phyloP scores from a whole-genome alignment of 2,329 filamentous ascomycete species.

The Tetracladium maxilliforme region DNA sequence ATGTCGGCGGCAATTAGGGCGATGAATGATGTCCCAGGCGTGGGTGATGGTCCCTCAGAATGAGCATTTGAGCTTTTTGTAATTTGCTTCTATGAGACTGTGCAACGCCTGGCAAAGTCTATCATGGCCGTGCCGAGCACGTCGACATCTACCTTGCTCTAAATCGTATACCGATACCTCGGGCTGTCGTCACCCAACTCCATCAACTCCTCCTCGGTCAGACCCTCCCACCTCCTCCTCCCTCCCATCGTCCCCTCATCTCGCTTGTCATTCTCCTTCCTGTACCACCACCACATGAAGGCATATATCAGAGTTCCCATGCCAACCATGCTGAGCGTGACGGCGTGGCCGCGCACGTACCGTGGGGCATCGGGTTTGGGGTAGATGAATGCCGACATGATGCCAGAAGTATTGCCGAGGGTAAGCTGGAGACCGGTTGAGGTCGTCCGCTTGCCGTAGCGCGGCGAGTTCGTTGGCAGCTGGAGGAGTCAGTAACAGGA shows the following conservation, averaged over 20 bases:
- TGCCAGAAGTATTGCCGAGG: conserved; percentile 42
- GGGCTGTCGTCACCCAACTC: conserved; percentile 25
- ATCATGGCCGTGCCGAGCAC: no score
- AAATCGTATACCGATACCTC: conserved; percentile 11
- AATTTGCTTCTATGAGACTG: no score
- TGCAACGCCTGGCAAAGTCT: no score
- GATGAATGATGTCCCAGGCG: no score
- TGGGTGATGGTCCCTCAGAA: no score
- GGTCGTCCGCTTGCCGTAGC: conserved; percentile 45
- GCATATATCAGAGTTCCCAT: no score
- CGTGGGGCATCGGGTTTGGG: conserved; percentile 23
- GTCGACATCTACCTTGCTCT: no score
- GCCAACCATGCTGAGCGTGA: conserved; percentile 30
- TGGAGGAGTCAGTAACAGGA: no score
- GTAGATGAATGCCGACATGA: conserved; percentile 44
- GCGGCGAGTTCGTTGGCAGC: conserved; percentile 37
- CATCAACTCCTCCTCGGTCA: conserved; percentile 23
- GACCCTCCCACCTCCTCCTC: conserved; percentile 24
- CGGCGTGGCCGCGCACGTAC: conserved; percentile 33
- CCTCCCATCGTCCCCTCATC: conserved; percentile 17
- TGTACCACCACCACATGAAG: conserved; percentile 15
- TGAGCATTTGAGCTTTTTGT: no score
- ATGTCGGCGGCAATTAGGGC: no score
- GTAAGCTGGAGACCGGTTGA: conserved; percentile 43
- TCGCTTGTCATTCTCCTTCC: conserved; percentile 18